Evolutionary conservation across 257 asterid species (phyloP), one percentile per base, ranked within the genome.

Genomic region (Eucommia ulmoides): DNA sequence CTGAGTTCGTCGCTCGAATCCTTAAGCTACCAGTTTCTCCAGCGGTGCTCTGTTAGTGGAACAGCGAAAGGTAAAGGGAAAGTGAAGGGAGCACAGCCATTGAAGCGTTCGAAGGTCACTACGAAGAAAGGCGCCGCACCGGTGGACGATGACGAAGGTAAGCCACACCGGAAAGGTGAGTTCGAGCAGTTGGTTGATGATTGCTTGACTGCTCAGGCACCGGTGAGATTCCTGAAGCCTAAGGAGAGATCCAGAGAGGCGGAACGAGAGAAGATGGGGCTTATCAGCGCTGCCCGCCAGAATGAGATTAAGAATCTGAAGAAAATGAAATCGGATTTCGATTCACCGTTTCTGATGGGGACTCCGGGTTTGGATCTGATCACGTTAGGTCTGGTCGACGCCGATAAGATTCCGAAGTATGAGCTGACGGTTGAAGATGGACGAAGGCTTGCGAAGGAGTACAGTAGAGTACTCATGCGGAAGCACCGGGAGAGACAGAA

Each of bases 21-120:
- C 8, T 55, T 80, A 6, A 62, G 75, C 64, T 61, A 45, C 62
- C 94, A 78, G 50, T 64, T 82, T 24, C 35, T 73, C n/a, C 96
- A 84, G 52, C 65, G 82, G 62, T 82, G 97, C 58, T 70, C 69
- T 1, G 97, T 89, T 51, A 89, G 94, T 65, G 75, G 96, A 44
- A 89, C 96, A 7, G 94, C 96, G 0, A 88, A 84, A 62, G 98
- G 98, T 8, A 89, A 89, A 58, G 78, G 68, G 4, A 89, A 89
- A 68, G 3, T 76, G 51, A 89, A 89, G 70, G 54, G 70, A 1
- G 88, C 73, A 11, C 77, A 69, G 56, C 59, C 70, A 20, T 65
- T 85, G 67, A 89, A 82, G 62, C 70, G 82, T 26, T 73, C 84
- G 1, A 85, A 75, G 61, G 65, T 85, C 23, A 68, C 91, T 2